Percentiles rank a stretch among this genome's conserved stretches.
phyloP scores from a whole-genome alignment of 75 land plant species.

The Picea sitchensis region DNA sequence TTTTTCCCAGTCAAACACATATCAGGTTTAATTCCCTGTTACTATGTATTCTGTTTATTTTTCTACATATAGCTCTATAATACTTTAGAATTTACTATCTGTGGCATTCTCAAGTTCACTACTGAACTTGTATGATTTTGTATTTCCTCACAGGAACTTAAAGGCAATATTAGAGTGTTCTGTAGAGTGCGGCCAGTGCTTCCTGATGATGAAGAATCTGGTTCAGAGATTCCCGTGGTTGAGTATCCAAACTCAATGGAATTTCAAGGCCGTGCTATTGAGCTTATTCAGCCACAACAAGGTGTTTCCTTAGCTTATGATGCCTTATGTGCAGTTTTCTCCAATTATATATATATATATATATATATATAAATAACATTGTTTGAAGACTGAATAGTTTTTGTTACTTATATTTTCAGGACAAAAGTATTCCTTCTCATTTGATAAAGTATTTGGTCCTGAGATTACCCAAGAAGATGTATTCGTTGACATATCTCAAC shows the following conservation, averaged over 20 bases:
- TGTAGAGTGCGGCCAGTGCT: slow-evolving; percentile 33
- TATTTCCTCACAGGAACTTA: slow-evolving; percentile 24
- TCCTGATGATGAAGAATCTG: slow-evolving; percentile 21
- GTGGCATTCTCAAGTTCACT: background rate
- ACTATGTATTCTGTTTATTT: background rate
- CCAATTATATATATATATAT: no score
- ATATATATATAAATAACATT: no score
- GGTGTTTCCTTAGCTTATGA: background rate
- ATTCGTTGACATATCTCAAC: slow-evolving; percentile 34
- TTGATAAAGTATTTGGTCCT: slow-evolving; percentile 37
- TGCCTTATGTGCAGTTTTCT: no score
- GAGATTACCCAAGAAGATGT: slow-evolving; percentile 28
- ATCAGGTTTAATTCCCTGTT: background rate
- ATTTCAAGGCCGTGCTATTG: slow-evolving; percentile 26
- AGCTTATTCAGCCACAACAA: slow-evolving; percentile 28
- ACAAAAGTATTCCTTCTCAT: slow-evolving; percentile 32
- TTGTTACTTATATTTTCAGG: background rate
- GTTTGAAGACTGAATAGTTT: no score
- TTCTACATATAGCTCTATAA: background rate
- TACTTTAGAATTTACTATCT: background rate
- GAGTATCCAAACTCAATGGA: slow-evolving; percentile 22
- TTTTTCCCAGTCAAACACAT: background rate
- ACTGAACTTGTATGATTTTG: background rate
- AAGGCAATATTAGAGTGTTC: slow-evolving; percentile 35
- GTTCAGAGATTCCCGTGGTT: slow-evolving; percentile 17